Evolutionary conservation across 352 stramenopile species (phyloP), one percentile per base, ranked within the genome.

Genomic region (Globisporangium splendens): DNA sequence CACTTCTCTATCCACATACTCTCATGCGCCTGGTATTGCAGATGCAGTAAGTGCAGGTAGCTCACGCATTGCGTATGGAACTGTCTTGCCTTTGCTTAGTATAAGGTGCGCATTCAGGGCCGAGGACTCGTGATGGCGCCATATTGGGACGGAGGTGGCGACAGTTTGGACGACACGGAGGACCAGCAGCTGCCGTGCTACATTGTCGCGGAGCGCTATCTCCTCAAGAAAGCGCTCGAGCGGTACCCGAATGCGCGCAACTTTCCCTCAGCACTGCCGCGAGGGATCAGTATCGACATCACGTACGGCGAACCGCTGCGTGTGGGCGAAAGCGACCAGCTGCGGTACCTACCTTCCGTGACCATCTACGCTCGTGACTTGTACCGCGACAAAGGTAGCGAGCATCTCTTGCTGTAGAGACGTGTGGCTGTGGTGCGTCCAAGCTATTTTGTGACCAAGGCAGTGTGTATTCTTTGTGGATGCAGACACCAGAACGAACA

Each of bases 31-130:
- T 24, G 28, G 12, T 11, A 3, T 44, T 15, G 15, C 28, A 13
- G 7, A 7, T 31, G 24, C 7, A 31, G 2, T 31, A 7, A 31
- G 2, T 31, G 28, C 28, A 11, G 28, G 28, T 8, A 28, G 18
- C 2, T 15, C 18, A 47, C 28, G 10, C 21, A 44, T 3, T 51
- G 10, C 31, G 24, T 18, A 22, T 46, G 10, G 24, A 5, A 31
- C 24, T 7, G 18, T 24, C 15, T 31, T 38, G n/a, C 12, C 14
- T 20, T 0, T 21, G 20, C 18, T 0, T 24, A 92, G 83, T 92
- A 88, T 56, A 89, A 85, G 50, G 42, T 91, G 50, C 54, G 65
- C 8, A 66, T 91, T 17, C 53, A 63, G 20, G 83, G 83, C n/a
- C 60, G 46, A 33, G 83, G 83, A 0, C 54, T 93, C 44, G 71